Evolutionary conservation across 2,329 filamentous ascomycete genomes (phyloP).

Genomic region (Pestalotiopsis sp.): DNA sequence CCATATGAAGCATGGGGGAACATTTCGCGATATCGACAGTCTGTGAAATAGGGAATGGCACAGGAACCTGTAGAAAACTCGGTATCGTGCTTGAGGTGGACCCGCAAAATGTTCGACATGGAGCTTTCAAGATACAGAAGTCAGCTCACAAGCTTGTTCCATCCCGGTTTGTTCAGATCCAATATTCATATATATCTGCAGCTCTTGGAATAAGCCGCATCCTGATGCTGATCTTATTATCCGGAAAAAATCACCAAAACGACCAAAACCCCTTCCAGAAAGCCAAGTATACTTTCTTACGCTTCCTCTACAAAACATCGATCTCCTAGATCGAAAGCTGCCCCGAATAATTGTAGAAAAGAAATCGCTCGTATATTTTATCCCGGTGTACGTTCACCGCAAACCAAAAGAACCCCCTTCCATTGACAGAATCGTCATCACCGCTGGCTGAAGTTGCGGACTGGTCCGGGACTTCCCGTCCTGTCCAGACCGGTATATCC

Average conservation of each 20-base stretch:
- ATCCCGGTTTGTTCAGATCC: no score
- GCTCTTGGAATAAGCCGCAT: neutral
- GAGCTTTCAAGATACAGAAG: neutral
- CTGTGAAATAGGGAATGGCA: neutral
- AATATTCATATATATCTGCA: neutral
- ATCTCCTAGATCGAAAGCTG: neutral
- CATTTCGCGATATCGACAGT: no score
- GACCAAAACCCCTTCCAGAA: neutral
- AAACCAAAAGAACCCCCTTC: neutral
- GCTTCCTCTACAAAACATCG: neutral
- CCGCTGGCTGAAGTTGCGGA: neutral
- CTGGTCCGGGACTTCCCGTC: slow-evolving; percentile 20
- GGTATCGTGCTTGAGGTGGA: neutral
- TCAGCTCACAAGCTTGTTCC: no score
- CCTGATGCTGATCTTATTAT: neutral
- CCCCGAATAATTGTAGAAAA: neutral
- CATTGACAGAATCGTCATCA: neutral
- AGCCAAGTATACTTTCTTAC: neutral
- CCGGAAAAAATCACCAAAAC: neutral
- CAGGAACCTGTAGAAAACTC: neutral
- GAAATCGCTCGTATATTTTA: neutral
- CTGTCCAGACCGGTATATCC: slow-evolving; percentile 19
- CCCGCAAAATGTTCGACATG: neutral
- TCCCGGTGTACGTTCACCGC: neutral
- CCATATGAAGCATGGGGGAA: neutral